Percentiles rank a stretch among this genome's conserved stretches.
Conservation (phyloP, 768 basidiomycete species). For the Tylopilus subfusipes region DNA sequence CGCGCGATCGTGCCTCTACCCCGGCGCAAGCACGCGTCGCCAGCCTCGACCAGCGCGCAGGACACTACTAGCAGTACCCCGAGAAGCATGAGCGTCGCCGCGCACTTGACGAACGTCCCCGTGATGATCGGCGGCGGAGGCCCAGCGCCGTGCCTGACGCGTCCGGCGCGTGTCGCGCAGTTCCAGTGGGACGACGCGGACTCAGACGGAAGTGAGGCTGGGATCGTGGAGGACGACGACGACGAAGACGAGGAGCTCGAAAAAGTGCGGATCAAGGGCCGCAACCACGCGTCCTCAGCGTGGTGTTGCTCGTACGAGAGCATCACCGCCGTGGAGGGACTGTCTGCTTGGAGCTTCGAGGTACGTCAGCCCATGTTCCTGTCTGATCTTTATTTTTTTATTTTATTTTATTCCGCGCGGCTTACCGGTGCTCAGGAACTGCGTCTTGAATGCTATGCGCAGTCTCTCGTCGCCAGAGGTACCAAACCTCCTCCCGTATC, state of each 20-base stretch:
- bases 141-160: too few species aligned
- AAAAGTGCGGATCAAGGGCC: not conserved
- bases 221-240: not conserved
- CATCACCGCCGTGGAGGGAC: slow-evolving; percentile 25
- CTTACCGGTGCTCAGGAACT: slow-evolving; percentile 18
- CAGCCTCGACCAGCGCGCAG: not conserved
- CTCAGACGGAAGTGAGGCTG: not conserved
- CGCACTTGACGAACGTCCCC: too few species aligned
- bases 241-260: not conserved
- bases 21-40: slow-evolving; percentile 5
- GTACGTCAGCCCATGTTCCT: not conserved
- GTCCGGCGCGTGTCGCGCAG: too few species aligned
- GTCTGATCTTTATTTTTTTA: too few species aligned
- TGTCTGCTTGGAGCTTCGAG: slow-evolving; percentile 28
- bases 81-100: not conserved
- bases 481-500: slow-evolving; percentile 15
- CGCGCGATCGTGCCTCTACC: slow-evolving; percentile 24
- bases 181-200: not conserved
- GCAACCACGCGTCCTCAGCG: not conserved
- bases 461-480: slow-evolving; percentile 26
- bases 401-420: not conserved
- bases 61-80: too few species aligned
- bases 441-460: slow-evolving; percentile 31
- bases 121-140: too few species aligned
- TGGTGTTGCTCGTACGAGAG: slow-evolving; percentile 23